Conservation (phyloP, 768 basidiomycete species). For the Tulasnella sp. region DNA sequence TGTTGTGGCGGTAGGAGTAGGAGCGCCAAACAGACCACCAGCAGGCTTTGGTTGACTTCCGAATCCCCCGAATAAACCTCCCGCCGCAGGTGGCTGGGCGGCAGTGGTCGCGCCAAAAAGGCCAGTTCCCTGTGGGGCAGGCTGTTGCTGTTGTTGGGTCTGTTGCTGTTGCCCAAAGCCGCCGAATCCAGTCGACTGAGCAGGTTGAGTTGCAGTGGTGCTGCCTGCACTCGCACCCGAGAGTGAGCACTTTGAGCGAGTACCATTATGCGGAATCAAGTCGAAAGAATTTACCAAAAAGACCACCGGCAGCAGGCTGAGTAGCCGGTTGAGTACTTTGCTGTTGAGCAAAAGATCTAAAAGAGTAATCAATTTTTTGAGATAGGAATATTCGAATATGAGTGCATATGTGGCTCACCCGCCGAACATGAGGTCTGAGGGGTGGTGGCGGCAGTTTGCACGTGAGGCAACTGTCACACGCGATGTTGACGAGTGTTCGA, state of each 20-base stretch:
- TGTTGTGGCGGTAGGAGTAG: not conserved
- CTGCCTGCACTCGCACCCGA: not conserved
- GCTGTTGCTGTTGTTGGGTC: not conserved
- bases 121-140: not conserved
- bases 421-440: slow-evolving; percentile 14
- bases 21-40: not conserved
- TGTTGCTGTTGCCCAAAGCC: slow-evolving; percentile 15
- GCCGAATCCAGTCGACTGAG: slow-evolving; percentile 15
- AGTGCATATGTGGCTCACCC: not conserved
- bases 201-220: not conserved
- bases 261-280: not conserved
- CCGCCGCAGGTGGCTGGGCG: not conserved
- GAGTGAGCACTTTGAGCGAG: not conserved
- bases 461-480: not conserved
- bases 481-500: not conserved
- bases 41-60: not conserved
- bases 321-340: slow-evolving; percentile 11
- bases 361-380: not conserved
- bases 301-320: slow-evolving; percentile 16
- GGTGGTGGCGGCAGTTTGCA: not conserved
- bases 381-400: not conserved
- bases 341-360: slow-evolving; percentile 14
- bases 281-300: slow-evolving; percentile 3
- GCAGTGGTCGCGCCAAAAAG: not conserved
- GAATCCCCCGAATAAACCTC: not conserved